Percentiles rank a stretch among this genome's conserved stretches.
Conservation (phyloP, 192 early-diverging fungal genomes). For the Powellomyces hirtus region DNA sequence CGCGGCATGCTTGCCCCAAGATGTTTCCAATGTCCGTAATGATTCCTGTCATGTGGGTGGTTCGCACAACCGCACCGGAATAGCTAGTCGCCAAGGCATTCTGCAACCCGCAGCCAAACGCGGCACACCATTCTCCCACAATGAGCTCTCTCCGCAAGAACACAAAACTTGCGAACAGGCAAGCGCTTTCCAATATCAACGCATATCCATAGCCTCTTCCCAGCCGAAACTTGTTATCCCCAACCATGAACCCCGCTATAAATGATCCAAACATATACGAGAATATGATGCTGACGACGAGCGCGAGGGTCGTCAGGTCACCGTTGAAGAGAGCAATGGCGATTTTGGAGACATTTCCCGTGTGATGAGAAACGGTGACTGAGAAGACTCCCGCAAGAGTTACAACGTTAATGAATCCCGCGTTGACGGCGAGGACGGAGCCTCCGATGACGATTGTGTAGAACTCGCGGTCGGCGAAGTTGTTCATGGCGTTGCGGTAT, state of each 20-base stretch:
- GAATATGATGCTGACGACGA: slow-evolving; percentile 45
- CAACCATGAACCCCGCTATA: slow-evolving; percentile 51
- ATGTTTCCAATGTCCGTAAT: slow-evolving; percentile 61
- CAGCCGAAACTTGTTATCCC: slow-evolving; percentile 57
- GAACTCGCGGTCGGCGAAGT: slow-evolving; percentile 52
- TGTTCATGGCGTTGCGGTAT: too few species aligned
- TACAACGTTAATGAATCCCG: slow-evolving; percentile 64
- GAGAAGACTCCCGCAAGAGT: slow-evolving; percentile 54
- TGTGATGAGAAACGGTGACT: slow-evolving; percentile 45
- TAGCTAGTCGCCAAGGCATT: slow-evolving; percentile 58
- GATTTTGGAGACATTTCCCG: slow-evolving; percentile 51
- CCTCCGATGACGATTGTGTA: slow-evolving; percentile 53
- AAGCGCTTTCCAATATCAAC: slow-evolving; percentile 42
- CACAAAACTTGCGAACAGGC: slow-evolving; percentile 45
- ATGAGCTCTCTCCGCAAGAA: slow-evolving; percentile 44
- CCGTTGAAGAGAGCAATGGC: slow-evolving; percentile 44
- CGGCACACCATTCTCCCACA: slow-evolving; percentile 56
- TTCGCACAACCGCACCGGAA: slow-evolving; percentile 52
- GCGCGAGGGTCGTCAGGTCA: slow-evolving; percentile 43
- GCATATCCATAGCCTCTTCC: slow-evolving; percentile 46
- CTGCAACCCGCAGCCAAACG: slow-evolving; percentile 57
- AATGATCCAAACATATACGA: slow-evolving; percentile 56
- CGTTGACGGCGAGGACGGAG: slow-evolving; percentile 48
- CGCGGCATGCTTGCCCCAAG: slow-evolving; percentile 48
- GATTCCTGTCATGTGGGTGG: slow-evolving; percentile 62